phyloP scores from a whole-genome alignment of 495 filamentous ascomycete genomes.

The Penicillium desertorum region DNA sequence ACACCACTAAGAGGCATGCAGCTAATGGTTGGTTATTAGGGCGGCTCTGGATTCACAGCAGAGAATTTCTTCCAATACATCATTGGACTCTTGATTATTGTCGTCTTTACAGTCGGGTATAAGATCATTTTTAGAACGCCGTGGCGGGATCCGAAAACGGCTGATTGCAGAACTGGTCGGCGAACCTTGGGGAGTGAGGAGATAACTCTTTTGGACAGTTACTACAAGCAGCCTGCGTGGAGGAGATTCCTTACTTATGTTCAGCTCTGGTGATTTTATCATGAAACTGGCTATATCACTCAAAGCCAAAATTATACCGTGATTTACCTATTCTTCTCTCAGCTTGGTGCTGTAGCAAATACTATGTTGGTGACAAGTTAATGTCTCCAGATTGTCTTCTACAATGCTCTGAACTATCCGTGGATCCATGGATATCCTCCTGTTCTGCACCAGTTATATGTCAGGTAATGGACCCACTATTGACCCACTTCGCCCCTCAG shows the following conservation, averaged over 20 bases:
- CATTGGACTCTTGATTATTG: constrained; percentile 28
- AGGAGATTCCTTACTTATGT: neutral
- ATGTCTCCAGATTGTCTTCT: too few species aligned
- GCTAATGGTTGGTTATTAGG: neutral
- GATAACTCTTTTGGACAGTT: neutral
- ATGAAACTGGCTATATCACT: too few species aligned
- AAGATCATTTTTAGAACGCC: constrained; percentile 27
- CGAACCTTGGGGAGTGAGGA: neutral
- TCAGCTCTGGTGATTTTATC: neutral
- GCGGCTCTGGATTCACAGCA: constrained; percentile 11
- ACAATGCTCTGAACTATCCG: too few species aligned
- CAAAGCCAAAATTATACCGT: too few species aligned
- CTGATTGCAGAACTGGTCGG: neutral
- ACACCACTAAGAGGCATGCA: too few species aligned
- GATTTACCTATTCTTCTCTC: too few species aligned
- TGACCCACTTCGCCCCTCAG: too few species aligned
- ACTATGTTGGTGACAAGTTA: too few species aligned
- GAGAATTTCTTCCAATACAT: constrained; percentile 36
- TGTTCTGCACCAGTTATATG: too few species aligned
- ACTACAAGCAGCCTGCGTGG: neutral
- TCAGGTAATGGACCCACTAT: too few species aligned
- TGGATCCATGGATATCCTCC: too few species aligned
- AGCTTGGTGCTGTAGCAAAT: too few species aligned
- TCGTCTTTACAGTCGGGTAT: constrained; percentile 21
- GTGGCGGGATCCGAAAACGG: constrained; percentile 18